These are phyloP conservation scores for Phaseolus lunatus DNA, from an alignment of 306 rosid genomes.

Conservation along the genomic window DNA sequence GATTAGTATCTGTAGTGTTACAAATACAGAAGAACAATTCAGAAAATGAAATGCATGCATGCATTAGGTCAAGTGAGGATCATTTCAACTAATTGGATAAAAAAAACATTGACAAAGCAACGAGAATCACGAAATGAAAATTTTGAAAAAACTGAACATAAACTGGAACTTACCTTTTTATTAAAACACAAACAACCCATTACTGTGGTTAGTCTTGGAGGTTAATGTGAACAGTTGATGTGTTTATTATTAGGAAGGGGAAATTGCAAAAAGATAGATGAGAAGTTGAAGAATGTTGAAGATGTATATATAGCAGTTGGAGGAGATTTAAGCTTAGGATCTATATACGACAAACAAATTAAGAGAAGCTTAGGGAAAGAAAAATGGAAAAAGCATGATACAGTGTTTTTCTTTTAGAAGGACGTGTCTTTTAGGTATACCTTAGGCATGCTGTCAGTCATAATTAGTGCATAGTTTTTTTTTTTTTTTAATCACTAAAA, in stretches of 20 bases:
- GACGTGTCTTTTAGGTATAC: background rate
- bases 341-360: slow-evolving; percentile 3
- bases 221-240: slow-evolving; percentile 14
- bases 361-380: background rate
- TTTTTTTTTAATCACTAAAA: too few relatives aligned
- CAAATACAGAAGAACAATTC: background rate
- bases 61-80: background rate
- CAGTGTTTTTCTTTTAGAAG: too few relatives aligned
- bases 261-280: background rate
- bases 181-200: slow-evolving; percentile 51
- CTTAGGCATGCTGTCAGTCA: background rate
- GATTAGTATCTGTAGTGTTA: background rate
- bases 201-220: background rate
- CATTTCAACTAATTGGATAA: background rate
- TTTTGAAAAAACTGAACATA: background rate
- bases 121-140: background rate
- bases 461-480: background rate
- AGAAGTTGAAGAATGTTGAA: slow-evolving; percentile 8
- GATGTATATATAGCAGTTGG: slow-evolving; percentile 32
- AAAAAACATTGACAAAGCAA: background rate
- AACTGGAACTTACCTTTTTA: slow-evolving; percentile 48
- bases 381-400: slow-evolving; percentile 24
- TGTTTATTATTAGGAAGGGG: background rate
- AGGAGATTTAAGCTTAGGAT: slow-evolving; percentile 39
- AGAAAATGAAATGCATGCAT: background rate